These are phyloP conservation scores for Vitellaria paradoxa DNA, from an alignment of 179 eudicot species.

Conservation along the genomic window DNA sequence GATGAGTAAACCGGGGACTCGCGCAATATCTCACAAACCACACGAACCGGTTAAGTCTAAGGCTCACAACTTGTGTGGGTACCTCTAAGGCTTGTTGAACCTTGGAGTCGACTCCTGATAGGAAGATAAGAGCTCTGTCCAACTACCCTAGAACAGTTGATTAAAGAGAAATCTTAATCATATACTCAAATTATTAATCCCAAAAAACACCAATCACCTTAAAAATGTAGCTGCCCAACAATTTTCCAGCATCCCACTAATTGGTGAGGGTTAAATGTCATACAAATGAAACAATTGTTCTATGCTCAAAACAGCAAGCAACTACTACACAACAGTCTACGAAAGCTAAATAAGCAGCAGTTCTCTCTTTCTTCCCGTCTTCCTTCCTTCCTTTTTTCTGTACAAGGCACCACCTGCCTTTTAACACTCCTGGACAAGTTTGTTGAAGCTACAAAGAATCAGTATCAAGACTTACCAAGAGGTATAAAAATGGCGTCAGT, in stretches of 20 bases:
- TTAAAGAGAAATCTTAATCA: background rate
- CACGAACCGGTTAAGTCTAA: too few species aligned
- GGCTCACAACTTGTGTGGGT: too few species aligned
- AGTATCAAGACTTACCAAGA: background rate
- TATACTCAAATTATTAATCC: background rate
- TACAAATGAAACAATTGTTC: slow-evolving; percentile 23
- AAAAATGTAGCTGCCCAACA: background rate
- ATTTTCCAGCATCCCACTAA: background rate
- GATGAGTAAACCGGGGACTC: too few species aligned
- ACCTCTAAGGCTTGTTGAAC: too few species aligned
- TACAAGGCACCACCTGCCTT: background rate
- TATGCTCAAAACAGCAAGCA: slow-evolving; percentile 8
- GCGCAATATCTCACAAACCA: too few species aligned
- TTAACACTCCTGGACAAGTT: background rate
- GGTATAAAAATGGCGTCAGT: background rate
- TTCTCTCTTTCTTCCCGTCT: too few species aligned
- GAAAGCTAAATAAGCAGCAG: background rate
- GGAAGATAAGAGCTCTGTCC: too few species aligned
- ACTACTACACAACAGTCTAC: background rate
- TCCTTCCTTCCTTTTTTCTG: background rate
- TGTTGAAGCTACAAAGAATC: background rate
- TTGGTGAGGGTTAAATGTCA: slow-evolving; percentile 5
- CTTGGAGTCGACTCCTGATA: too few species aligned
- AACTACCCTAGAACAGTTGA: too few species aligned
- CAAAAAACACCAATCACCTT: background rate